These are phyloP conservation scores for Orbilia brochopaga DNA, from an alignment of 2,329 filamentous ascomycete genomes.

Conservation along the genomic window DNA sequence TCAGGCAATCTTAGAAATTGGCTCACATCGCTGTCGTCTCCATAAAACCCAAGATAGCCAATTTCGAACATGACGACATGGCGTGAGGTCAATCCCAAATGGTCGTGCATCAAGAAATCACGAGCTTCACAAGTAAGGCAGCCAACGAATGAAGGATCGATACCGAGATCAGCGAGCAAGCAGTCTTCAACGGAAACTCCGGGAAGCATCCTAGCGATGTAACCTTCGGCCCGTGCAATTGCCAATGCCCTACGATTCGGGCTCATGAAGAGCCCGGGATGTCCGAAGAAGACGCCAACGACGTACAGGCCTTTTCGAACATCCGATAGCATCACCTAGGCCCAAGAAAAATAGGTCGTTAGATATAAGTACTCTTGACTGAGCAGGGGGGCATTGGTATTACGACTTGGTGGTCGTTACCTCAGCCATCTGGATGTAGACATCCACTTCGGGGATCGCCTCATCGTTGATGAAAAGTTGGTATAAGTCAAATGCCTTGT, in stretches of 20 bases:
- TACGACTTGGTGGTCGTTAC: constrained; percentile 4
- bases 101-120: constrained; percentile 24
- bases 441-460: constrained; percentile 6
- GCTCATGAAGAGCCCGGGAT: constrained; percentile 28
- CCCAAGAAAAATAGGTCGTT: background rate
- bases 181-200: constrained; percentile 27
- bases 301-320: constrained; percentile 8
- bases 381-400: no score
- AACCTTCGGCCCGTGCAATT: constrained; percentile 20
- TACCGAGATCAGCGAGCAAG: constrained; percentile 18
- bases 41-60: constrained; percentile 19
- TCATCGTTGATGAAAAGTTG: constrained; percentile 17
- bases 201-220: constrained; percentile 19
- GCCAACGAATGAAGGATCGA: constrained; percentile 25
- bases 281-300: constrained; percentile 22
- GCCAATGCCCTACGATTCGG: constrained; percentile 17
- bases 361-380: no score
- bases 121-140: constrained; percentile 22
- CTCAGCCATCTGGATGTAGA: constrained; percentile 24
- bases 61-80: constrained; percentile 28
- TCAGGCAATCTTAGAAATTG: no score
- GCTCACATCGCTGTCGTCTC: constrained; percentile 8
- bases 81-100: constrained; percentile 7
- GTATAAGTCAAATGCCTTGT: constrained; percentile 16
- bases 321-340: constrained; percentile 12